Base-by-base conservation (phyloP, 2,329 filamentous ascomycete genomes). In the Beauveria asiatica region DNA sequence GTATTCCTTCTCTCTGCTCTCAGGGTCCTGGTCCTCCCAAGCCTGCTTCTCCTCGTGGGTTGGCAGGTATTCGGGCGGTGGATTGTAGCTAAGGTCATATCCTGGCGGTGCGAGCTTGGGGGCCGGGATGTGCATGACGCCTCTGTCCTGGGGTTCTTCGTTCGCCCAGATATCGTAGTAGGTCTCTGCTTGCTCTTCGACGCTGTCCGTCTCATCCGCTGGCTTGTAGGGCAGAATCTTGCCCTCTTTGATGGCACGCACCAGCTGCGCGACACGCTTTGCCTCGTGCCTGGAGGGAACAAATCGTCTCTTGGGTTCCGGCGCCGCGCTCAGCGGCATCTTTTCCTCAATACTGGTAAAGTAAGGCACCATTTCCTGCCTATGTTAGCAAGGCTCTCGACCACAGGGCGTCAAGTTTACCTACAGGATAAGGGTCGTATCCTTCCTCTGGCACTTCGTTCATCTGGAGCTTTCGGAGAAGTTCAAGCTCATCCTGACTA, bases 31-130 rank as follows among this genome's bases (percentile, higher is more conserved):
- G 57, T 89, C 83, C 68, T 96, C 86, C 94, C 94, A 99, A 16
- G 83, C 82, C 65, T 89, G 85, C 71, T 82, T 90, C 76, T 99
- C 94, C 44, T 89, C 86, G 68, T 88, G 84, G 59, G 90, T 89
- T 1, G 93, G 95, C 2, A 99, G 78, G 72, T 97, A 99, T 76
- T 99, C 94, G 4, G 88, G 84, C 54, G 95, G 94, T 25, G 94
- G 94, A 74, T 97, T 96, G 73, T 99, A 97, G 70, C 91, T 96
- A 72, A 97, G 85, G 68, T 96, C 92, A 72, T 96, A 97, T 57
- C 92, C 92, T 30, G 94, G 94, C 42, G 94, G 93, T 30, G 93
- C 86, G 54, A 95, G 80, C 72, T 99, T 99, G 5, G 94, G 94
- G 1, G 94, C 93, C 17, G 94, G 89, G 59, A 97, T 88, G 69